Conservation (phyloP, 345 rosid genomes). For the Gossypioides kirkii region DNA sequence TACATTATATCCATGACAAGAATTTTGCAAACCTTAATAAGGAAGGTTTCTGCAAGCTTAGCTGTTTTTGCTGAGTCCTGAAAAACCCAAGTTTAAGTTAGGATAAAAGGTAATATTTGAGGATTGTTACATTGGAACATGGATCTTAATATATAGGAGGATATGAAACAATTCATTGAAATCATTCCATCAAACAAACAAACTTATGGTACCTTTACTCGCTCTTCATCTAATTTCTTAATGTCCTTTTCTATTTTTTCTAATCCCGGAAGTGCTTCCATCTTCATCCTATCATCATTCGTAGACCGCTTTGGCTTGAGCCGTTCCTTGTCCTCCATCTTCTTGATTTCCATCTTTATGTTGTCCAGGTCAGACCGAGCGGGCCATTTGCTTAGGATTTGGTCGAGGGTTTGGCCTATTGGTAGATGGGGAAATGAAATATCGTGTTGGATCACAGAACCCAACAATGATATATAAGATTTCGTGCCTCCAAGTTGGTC, state of each 20-base stretch:
- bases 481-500: background rate
- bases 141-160: background rate
- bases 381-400: background rate
- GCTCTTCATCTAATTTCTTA: background rate
- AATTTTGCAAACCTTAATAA: background rate
- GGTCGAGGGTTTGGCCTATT: background rate
- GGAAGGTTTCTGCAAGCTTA: background rate
- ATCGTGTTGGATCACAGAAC: background rate
- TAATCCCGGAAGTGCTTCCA: background rate
- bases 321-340: background rate
- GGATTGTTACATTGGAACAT: no score
- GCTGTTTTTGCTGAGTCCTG: background rate
- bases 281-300: background rate
- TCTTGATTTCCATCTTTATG: background rate
- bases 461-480: background rate
- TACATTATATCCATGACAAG: background rate
- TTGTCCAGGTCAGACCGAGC: background rate
- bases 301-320: background rate
- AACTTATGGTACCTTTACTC: background rate
- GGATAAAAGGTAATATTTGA: background rate
- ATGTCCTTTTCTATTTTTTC: no score
- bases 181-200: background rate
- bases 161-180: background rate
- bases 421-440: background rate
- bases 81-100: background rate